Evolutionary conservation across 2,329 filamentous ascomycete species (phyloP), one percentile per base, ranked within the genome.

Genomic region (Colletotrichum aenigma): DNA sequence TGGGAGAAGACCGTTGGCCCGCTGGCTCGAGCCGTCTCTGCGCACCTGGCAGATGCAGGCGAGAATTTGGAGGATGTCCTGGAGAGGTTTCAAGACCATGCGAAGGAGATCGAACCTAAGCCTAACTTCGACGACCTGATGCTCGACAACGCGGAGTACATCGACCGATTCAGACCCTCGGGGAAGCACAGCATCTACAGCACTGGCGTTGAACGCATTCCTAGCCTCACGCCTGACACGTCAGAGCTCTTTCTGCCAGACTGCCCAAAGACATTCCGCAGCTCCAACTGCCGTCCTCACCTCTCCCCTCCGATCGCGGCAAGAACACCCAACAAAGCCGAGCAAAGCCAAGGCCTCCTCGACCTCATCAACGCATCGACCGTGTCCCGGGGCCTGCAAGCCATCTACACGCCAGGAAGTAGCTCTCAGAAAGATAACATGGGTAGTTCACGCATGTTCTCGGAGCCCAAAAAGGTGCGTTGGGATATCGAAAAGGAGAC

Each of bases 11-110:
- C 0, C 1, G 1, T 48, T 0, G 18, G 18, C 6, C 18, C 43
- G 0, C 18, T 48, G 0, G 43, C 18, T 3, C 43, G 10, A 2
- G 43, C 0, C 18, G n/a, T 48, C 6, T 48, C 43, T 13, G 0
- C 0, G 1, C 43, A 21, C 6, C 10, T 48, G 0, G 0, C 0
- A 48, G 10, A 48, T 21, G 10, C 43, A 21, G 43, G 43, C 18
- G 0, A 48, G 43, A 13, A 48, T 0, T 48, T 48, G 43, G n/a
- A 3, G 0, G 0, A 21, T 21, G 0, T 48, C n/a, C n/a, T 48
- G n/a, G 0, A 48, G 0, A 48, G 6, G 1, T 48, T 48, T 4
- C 18, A 48, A 1, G 43, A 1, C 4, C 6, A 48, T 3, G 43
- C 43, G 6, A 48, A 48, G 10, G 3, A 13, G 43, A 48, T 48